Evolutionary conservation across 2,329 filamentous ascomycete genomes (phyloP), one percentile per base, ranked within the genome.

Genomic region (Aureobasidium sp.): DNA sequence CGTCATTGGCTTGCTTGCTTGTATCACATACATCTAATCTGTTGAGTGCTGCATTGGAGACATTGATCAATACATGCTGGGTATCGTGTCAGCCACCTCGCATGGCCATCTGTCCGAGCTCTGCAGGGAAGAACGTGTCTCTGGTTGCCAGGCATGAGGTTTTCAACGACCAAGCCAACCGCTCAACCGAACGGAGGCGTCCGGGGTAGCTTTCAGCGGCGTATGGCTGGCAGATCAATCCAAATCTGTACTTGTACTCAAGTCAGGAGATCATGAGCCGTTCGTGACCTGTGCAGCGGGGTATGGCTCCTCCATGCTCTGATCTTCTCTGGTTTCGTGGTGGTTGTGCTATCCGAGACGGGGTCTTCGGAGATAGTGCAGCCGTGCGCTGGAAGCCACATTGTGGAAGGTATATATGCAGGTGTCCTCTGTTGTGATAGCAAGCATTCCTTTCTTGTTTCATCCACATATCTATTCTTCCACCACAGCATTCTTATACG

Each of bases 201-300:
- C 57, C 43, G 57, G 57, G 57, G 57, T 60, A 60, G 36, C 32
- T 50, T 41, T n/a, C 20, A 60, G 57, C 36, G 55, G 55, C 55
- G 20, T 37, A 15, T 17, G 46, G 3, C 46, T 51, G 57, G 36
- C 39, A 20, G 46, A 60, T 60, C 57, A 50, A 3, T 34, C 32
- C 34, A 41, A 41, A 37, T 26, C 24, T 48, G 46, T 48, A 29
- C 46, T 29, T 34, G 24, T 34, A 9, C 34, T 48, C 32, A 37
- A 41, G 57, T 60, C 57, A 51, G 57, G 57, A 60, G 57, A 60
- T 60, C 57, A 51, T 60, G 44, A 34, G 57, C 44, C 57, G 57
- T 50, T 50, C 46, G 44, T 43, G 41, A 47, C 32, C 44, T 37
- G 32, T 59, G 7, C 44, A 24, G 46, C 57, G 57, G 44, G 57